These are phyloP conservation scores for Fraxinus pennsylvanica DNA, from an alignment of 257 asterid species.

Conservation along the genomic window DNA sequence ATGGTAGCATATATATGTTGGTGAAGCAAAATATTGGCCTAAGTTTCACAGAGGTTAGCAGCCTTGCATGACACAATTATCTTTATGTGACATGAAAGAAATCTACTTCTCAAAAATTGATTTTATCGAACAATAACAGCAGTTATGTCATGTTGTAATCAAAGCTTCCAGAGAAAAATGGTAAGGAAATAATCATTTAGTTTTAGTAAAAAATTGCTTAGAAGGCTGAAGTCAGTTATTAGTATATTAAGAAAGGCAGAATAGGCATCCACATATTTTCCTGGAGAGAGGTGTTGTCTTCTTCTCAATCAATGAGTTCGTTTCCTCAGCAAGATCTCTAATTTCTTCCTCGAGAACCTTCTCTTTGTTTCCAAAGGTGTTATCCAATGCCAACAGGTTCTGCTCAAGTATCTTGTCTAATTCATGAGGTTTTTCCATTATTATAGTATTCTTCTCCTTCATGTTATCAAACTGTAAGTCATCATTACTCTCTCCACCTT, in stretches of 20 bases:
- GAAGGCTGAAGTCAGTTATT: too few relatives aligned
- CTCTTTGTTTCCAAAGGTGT: conserved; percentile 87
- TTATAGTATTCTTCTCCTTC: conserved; percentile 75
- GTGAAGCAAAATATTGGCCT: background rate
- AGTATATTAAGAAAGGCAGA: too few relatives aligned
- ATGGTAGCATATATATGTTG: background rate
- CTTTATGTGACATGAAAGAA: background rate
- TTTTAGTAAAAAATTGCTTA: too few relatives aligned
- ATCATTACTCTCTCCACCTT: conserved; percentile 47
- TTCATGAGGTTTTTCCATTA: conserved; percentile 69
- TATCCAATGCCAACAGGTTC: conserved; percentile 78
- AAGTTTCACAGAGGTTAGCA: background rate
- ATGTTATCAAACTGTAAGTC: conserved; percentile 68
- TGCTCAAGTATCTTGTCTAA: conserved; percentile 73
- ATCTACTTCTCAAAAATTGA: background rate
- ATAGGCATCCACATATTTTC: conserved; percentile 51
- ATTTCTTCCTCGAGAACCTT: conserved; percentile 90
- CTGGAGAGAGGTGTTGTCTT: conserved; percentile 83
- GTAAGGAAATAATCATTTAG: too few relatives aligned
- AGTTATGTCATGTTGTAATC: too few relatives aligned
- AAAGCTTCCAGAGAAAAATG: too few relatives aligned
- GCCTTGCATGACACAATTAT: background rate
- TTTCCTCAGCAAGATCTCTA: conserved; percentile 93
- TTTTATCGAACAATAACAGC: too few relatives aligned
- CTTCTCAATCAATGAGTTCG: conserved; percentile 82